Percentiles rank a stretch among this genome's conserved stretches.
Evolutionary conservation across 2,329 filamentous ascomycete genomes (phyloP).

Genomic region (Didymella arachidicola): DNA sequence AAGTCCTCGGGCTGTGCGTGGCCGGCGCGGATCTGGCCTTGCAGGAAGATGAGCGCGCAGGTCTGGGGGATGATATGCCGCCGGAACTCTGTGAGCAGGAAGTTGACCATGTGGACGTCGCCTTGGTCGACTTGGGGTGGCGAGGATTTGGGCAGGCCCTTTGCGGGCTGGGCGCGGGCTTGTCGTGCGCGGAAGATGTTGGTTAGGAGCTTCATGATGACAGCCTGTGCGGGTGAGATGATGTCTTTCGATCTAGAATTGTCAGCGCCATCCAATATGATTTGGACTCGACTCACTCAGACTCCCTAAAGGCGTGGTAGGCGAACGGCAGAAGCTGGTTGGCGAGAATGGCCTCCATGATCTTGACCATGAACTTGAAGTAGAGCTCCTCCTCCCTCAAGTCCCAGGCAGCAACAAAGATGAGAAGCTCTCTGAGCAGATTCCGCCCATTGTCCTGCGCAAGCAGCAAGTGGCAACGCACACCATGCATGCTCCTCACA

Average conservation of each 20-base stretch:
- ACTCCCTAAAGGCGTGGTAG: constrained; percentile 86
- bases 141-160: constrained; percentile 55
- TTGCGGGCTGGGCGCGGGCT: constrained; percentile 46
- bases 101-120: constrained; percentile 75
- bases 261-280: constrained; percentile 23
- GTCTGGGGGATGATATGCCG: constrained; percentile 93
- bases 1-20: constrained; percentile 83
- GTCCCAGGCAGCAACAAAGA: constrained; percentile 98
- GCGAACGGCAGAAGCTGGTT: constrained; percentile 90
- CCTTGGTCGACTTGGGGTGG: constrained; percentile 63
- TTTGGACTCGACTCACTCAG: constrained; percentile 37
- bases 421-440: constrained; percentile 85
- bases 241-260: constrained; percentile 79
- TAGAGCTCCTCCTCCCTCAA: constrained; percentile 92
- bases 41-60: constrained; percentile 90
- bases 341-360: constrained; percentile 90
- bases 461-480: constrained; percentile 86
- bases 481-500: constrained; percentile 82
- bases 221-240: constrained; percentile 92
- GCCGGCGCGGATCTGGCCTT: constrained; percentile 84
- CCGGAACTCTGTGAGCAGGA: constrained; percentile 90
- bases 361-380: constrained; percentile 95
- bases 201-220: constrained; percentile 87
- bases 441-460: constrained; percentile 91
- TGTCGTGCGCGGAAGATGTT: constrained; percentile 78